Percentiles rank a stretch among this genome's conserved stretches.
These are phyloP conservation scores for Naegleria gruberi DNA, from an alignment of 208 protist species.

Conservation along the genomic window DNA sequence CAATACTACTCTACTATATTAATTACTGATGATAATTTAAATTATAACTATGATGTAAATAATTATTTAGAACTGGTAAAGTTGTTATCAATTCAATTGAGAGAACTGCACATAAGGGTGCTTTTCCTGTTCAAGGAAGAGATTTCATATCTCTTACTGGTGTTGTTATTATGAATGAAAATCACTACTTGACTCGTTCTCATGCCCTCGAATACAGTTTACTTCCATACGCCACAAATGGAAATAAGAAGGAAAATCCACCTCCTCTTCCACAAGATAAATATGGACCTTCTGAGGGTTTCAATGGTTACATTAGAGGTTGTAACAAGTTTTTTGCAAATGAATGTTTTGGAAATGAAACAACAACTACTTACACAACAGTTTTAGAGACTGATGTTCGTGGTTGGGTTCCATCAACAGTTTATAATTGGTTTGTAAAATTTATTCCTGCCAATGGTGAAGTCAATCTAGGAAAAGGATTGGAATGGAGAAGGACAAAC, in stretches of 20 bases:
- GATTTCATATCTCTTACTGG: background rate
- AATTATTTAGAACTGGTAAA: background rate
- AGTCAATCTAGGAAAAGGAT: background rate
- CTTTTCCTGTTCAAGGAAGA: background rate
- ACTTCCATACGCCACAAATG: background rate
- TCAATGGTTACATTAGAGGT: background rate
- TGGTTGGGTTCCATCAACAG: background rate
- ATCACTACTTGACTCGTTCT: background rate
- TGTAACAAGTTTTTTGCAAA: background rate
- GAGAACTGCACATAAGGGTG: background rate
- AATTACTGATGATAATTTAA: background rate
- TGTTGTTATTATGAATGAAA: background rate
- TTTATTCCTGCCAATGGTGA: background rate
- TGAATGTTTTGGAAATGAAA: background rate
- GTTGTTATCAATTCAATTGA: background rate
- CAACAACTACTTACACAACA: background rate
- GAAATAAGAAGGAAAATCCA: background rate
- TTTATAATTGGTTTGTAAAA: background rate
- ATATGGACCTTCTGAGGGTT: background rate
- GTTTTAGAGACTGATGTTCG: background rate
- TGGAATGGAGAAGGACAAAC: background rate
- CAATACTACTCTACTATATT: too few relatives aligned
- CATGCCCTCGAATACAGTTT: background rate
- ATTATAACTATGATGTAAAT: background rate
- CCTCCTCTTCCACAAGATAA: background rate